These are phyloP conservation scores for Arabis alpina DNA, from an alignment of 345 rosid species.

Conservation along the genomic window DNA sequence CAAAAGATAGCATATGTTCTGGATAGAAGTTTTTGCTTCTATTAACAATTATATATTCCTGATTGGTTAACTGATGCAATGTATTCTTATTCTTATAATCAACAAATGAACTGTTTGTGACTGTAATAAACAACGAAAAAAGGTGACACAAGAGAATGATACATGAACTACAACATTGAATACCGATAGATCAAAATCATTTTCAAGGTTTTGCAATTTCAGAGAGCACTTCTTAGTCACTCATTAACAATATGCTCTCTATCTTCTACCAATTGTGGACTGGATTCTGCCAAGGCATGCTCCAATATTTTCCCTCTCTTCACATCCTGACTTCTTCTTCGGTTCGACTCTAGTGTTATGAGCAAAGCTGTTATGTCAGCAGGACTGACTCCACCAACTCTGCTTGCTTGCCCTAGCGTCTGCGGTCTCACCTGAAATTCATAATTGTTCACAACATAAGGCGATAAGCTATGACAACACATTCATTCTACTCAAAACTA, in stretches of 20 bases:
- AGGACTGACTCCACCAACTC: constrained; percentile 96
- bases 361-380: constrained; percentile 94
- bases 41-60: no score
- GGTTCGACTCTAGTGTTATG: constrained; percentile 74
- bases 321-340: constrained; percentile 64
- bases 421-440: constrained; percentile 82
- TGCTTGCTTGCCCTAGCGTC: constrained; percentile 90
- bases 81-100: no score
- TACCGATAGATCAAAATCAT: constrained; percentile 9
- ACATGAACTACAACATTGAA: background rate
- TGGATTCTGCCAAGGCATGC: constrained; percentile 46
- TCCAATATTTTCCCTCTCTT: constrained; percentile 57
- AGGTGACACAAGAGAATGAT: no score
- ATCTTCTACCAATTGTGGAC: constrained; percentile 29
- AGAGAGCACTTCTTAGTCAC: constrained; percentile 24
- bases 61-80: no score
- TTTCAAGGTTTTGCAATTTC: constrained; percentile 14
- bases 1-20: no score
- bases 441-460: constrained; percentile 19
- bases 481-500: constrained; percentile 12
- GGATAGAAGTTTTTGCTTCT: no score
- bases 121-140: no score
- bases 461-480: background rate
- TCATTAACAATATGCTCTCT: constrained; percentile 26
- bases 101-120: no score